Percentiles rank a stretch among this genome's conserved stretches.
These are phyloP conservation scores for Alternaria gaisen DNA, from an alignment of 2,329 filamentous ascomycete species.

Conservation along the genomic window DNA sequence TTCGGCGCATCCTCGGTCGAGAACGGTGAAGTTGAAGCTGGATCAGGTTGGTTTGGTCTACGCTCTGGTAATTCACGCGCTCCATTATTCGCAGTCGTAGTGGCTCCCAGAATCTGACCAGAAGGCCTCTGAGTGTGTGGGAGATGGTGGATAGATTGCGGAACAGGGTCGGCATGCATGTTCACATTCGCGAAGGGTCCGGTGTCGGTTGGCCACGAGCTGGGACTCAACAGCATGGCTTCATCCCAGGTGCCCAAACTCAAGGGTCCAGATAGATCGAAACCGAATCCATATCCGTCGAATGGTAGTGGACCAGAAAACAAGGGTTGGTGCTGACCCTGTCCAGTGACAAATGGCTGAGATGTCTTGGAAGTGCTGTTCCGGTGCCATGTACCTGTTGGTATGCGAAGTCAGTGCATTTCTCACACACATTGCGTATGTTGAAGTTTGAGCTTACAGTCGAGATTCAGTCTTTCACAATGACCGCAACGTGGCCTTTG, in stretches of 20 bases:
- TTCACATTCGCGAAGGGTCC: conserved; percentile 14
- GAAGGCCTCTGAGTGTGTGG: conserved; percentile 26
- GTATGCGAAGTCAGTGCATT: not conserved
- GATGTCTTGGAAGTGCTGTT: conserved; percentile 29
- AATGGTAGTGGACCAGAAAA: conserved; percentile 22
- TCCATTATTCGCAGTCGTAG: conserved; percentile 16
- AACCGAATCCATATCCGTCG: conserved; percentile 32
- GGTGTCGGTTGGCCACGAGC: conserved; percentile 41
- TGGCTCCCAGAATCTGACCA: conserved; percentile 18
- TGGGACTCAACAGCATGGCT: conserved; percentile 43
- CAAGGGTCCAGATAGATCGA: conserved; percentile 41
- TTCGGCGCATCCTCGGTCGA: conserved; percentile 36
- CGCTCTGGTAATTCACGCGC: conserved; percentile 28
- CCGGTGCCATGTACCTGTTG: conserved; percentile 54
- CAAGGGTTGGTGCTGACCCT: conserved; percentile 22
- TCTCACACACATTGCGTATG: not conserved
- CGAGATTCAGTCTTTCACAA: conserved; percentile 63
- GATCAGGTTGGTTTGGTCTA: conserved; percentile 22
- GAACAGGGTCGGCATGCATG: conserved; percentile 25
- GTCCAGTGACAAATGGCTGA: conserved; percentile 26
- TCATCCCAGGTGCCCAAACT: conserved; percentile 43
- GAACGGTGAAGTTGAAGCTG: conserved; percentile 41
- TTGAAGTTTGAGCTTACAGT: conserved; percentile 47
- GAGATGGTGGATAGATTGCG: conserved; percentile 33
- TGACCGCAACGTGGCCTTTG: conserved; percentile 62